These are phyloP conservation scores for Curvularia verruculosa DNA, from an alignment of 2,329 filamentous ascomycete genomes.

Conservation along the genomic window DNA sequence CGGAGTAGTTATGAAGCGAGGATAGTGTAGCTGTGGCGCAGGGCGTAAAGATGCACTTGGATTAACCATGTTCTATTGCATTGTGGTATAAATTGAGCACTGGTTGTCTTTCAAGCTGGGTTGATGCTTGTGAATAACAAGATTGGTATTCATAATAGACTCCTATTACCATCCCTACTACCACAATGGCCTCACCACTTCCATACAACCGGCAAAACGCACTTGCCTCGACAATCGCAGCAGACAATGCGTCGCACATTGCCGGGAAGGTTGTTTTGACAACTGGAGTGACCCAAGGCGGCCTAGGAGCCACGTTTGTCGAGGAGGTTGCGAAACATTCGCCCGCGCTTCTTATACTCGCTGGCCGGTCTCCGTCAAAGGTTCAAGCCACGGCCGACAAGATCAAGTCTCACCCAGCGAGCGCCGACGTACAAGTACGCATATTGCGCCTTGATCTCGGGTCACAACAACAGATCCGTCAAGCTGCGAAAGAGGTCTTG, in stretches of 20 bases:
- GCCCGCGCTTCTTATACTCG: constrained; percentile 39
- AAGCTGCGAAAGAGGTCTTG: constrained; percentile 43
- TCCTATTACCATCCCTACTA: background rate
- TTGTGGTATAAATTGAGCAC: background rate
- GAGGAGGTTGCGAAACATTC: constrained; percentile 36
- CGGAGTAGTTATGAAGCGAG: background rate
- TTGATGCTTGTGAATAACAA: background rate
- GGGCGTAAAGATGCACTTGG: background rate
- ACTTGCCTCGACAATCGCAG: constrained; percentile 46
- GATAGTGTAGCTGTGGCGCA: background rate
- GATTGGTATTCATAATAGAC: background rate
- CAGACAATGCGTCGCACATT: constrained; percentile 51
- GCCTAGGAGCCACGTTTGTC: constrained; percentile 37
- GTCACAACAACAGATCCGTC: constrained; percentile 42
- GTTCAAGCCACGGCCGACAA: constrained; percentile 48
- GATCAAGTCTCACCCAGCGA: constrained; percentile 36
- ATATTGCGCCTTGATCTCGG: constrained; percentile 45
- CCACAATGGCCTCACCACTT: constrained; percentile 18
- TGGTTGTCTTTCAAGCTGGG: background rate
- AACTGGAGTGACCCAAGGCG: constrained; percentile 39
- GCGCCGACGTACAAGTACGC: constrained; percentile 46
- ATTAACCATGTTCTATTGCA: background rate
- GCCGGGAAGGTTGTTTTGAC: constrained; percentile 54
- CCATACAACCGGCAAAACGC: constrained; percentile 33
- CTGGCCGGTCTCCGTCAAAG: constrained; percentile 53